Evolutionary conservation across 257 asterid species (phyloP), one percentile per base, ranked within the genome.

Genomic region (Nicotiana tomentosiformis): DNA sequence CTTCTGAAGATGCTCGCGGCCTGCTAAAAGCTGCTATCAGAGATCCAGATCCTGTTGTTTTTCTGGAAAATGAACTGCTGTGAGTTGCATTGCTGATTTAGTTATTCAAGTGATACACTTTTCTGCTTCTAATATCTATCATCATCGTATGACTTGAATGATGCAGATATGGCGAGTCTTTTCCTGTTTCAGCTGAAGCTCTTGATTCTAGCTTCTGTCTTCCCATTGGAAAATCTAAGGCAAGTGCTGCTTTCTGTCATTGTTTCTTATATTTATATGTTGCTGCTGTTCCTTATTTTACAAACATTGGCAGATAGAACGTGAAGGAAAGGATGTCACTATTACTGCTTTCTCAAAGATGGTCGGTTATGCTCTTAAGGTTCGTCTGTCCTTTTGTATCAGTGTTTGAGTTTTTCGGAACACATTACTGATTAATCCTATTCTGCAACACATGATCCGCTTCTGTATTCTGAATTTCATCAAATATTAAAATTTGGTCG

Each of bases 361-460:
- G 90, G 91, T 89, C 67, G 91, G 91, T 82, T 89, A 83, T 87
- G 86, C 90, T 84, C 91, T 89, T 61, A 62, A 89, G 91, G 91
- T 89, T 70, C 8, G 89, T 58, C 17, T 8, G 66, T 78, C 77
- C 76, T 68, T 53, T 62, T 10, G 58, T 56, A 46, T 18, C 11
- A 12, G 46, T n/a, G 33, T 53, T 29, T 81, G 49, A 30, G 39
- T 66, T 5, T 37, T 29, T 5, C 39, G 17, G n/a, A 66, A 66
- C 49, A 5, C 39, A 29, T 66, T 5, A 1, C 76, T 66, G 82
- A 79, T 46, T 79, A 79, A 58, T 43, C 37, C 74, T 39, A 10
- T 79, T 43, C 61, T 72, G 60, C 61, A 46, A 72, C 78, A 43
- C 23, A 23, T 12, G 57, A 69, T 69, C 77, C 18, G 1, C 77